Percentiles rank a stretch among this genome's conserved stretches.
Conservation (phyloP, 2,329 filamentous ascomycete species). For the Fusarium beomiforme region DNA sequence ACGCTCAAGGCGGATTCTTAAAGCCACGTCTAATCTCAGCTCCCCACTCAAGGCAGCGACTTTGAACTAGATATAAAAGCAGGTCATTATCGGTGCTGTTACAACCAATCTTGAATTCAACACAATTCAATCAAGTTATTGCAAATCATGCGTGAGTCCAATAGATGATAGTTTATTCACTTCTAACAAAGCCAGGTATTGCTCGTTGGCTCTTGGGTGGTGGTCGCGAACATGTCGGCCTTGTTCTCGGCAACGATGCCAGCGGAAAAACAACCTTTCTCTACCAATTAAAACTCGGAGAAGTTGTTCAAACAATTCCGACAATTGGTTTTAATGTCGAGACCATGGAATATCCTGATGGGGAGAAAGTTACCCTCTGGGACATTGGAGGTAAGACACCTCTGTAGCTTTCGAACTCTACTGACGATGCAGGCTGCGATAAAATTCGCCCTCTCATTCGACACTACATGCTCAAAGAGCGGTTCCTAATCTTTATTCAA, state of each 20-base stretch:
- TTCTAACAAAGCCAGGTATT: slow-evolving; percentile 27
- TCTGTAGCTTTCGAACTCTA: accelerated
- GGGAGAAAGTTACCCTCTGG: slow-evolving; percentile 41
- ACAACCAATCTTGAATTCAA: too few relatives aligned
- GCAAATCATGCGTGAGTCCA: slow-evolving; percentile 31
- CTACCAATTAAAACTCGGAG: slow-evolving; percentile 86
- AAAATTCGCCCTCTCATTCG: slow-evolving; percentile 41
- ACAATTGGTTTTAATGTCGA: slow-evolving; percentile 97
- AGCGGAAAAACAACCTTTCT: slow-evolving; percentile 80
- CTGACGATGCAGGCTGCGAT: slow-evolving; percentile 38
- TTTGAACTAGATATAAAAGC: slow-evolving; percentile 15
- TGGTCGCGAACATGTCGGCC: slow-evolving; percentile 29
- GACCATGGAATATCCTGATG: slow-evolving; percentile 60
- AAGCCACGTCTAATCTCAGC: slow-evolving; percentile 37
- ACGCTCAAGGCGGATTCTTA: slow-evolving; percentile 20
- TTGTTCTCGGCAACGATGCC: slow-evolving; percentile 39
- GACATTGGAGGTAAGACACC: slow-evolving; percentile 42
- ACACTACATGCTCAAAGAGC: slow-evolving; percentile 42
- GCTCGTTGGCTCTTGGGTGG: slow-evolving; percentile 37
- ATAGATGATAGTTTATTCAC: accelerated
- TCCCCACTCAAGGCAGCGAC: slow-evolving; percentile 39
- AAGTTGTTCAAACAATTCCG: slow-evolving; percentile 93
- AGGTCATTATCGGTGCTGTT: accelerated
- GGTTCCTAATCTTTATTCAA: slow-evolving; percentile 44
- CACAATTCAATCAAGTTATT: neutral